phyloP scores from a whole-genome alignment of 2,329 filamentous ascomycete species.

The Colletotrichum tropicicola region DNA sequence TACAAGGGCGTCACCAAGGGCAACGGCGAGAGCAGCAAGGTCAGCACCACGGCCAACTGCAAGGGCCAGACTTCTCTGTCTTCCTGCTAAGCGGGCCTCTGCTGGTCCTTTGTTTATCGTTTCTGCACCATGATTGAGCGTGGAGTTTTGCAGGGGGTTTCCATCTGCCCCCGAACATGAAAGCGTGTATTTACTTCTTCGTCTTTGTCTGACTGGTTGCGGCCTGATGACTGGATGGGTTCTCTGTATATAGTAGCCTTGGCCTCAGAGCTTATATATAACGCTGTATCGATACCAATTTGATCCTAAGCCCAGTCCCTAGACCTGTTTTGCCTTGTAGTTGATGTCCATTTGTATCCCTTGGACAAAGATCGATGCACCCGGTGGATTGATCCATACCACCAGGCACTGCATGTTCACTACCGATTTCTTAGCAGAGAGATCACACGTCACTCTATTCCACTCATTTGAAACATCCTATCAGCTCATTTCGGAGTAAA shows the following conservation, averaged over 20 bases:
- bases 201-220: not conserved
- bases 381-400: too few species aligned
- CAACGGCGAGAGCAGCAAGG: slow-evolving; percentile 25
- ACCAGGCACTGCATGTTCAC: too few species aligned
- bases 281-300: not conserved
- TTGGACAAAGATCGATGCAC: too few species aligned
- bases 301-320: too few species aligned
- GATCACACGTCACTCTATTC: too few species aligned
- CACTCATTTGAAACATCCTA: too few species aligned
- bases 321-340: too few species aligned
- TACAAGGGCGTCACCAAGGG: slow-evolving; percentile 32
- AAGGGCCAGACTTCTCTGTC: slow-evolving; percentile 29
- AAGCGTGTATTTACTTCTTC: slow-evolving; percentile 21
- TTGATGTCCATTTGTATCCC: too few species aligned
- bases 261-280: slow-evolving; percentile 4
- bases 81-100: slow-evolving; percentile 9
- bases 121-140: not conserved
- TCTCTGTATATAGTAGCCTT: slow-evolving; percentile 27
- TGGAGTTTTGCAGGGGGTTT: too few species aligned
- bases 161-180: not conserved
- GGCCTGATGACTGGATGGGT: not conserved
- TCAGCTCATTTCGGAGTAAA: too few species aligned
- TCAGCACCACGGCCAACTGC: slow-evolving; percentile 31
- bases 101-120: not conserved
- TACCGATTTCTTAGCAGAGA: too few species aligned